Base-by-base conservation (phyloP, 306 rosid species). In the Hippophae rhamnoides region DNA sequence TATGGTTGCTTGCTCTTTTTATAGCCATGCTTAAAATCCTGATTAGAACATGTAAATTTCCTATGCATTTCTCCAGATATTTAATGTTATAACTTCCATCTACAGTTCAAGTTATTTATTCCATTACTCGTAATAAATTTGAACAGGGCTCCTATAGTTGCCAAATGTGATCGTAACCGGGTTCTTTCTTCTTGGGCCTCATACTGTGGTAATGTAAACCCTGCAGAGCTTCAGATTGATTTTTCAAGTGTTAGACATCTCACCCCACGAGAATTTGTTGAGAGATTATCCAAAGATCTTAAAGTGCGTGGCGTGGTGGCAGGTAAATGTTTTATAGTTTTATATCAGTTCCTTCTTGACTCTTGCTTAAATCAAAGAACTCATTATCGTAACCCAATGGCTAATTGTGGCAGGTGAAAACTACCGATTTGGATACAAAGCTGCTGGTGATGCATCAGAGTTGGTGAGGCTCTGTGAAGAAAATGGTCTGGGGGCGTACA, bases 401-500 rank as follows among this genome's bases (percentile, higher is more conserved):
- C 69, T 70, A 43, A 63, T 76, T 73, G 27, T 76, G 78, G 74
- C 79, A 87, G 95, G 96, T 64, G 89, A 92, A 72, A 92, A 89
- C 74, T 92, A 92, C 70, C 79, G 95, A 63, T 92, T 92, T 65
- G 99, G 99, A 68, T 92, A 92, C 57, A 92, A 81, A 82, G 99
- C 99, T 55, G 83, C 90, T 14, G 95, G 96, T 52, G 88, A 92
- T 72, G 85, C 96, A 41, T 52, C 65, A 7, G 93, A 92, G 63
- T 66, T 92, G 58, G 82, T 82, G 69, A 88, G 72, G 81, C 65
- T 92, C 56, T 88, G 99, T 60, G 84, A 78, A 50, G 99, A 83
- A 73, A 78, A 78, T 63, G 90, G 95, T 51, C 60, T 85, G 63
- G 84, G 77, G 60, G 90, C 96, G 52, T 78, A 58, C 82, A 82